Percentiles rank a stretch among this genome's conserved stretches.
These are phyloP conservation scores for Botrytis elliptica DNA, from an alignment of 2,329 filamentous ascomycete species.

Conservation along the genomic window DNA sequence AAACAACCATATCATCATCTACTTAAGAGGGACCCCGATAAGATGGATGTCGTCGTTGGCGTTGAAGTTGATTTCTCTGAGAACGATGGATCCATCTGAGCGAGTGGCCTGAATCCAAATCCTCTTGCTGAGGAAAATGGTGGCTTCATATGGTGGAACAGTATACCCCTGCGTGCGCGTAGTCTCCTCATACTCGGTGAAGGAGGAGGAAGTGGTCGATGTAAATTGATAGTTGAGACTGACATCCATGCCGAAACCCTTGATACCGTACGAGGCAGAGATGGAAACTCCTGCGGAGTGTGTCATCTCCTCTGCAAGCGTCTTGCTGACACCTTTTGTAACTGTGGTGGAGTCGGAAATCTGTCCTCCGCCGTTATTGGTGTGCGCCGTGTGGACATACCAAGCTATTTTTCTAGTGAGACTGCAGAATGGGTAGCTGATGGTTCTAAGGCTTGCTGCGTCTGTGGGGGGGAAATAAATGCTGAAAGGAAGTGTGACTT, in stretches of 20 bases:
- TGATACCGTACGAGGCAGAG: background rate
- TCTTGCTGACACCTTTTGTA: constrained; percentile 1
- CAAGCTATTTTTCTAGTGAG: background rate
- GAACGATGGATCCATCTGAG: constrained; percentile 4
- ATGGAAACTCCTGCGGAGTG: background rate
- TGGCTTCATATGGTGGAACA: background rate
- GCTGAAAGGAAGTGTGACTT: background rate
- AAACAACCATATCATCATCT: background rate
- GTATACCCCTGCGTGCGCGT: background rate
- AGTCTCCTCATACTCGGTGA: background rate
- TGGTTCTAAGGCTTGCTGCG: background rate
- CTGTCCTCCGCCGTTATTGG: background rate
- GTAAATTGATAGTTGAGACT: constrained; percentile 6
- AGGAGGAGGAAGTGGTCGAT: background rate
- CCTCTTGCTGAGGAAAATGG: background rate
- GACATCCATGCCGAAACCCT: constrained; percentile 1
- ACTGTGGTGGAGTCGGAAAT: constrained; percentile 7
- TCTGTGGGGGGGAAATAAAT: background rate
- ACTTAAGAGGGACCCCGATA: background rate
- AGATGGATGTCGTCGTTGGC: constrained; percentile 4
- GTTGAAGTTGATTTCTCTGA: constrained; percentile 8
- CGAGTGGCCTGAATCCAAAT: constrained; percentile 7
- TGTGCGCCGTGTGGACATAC: background rate
- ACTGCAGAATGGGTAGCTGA: background rate
- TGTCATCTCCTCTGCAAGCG: background rate